phyloP scores from a whole-genome alignment of 1,284 basidiomycete species.

The Irpex lacteus region DNA sequence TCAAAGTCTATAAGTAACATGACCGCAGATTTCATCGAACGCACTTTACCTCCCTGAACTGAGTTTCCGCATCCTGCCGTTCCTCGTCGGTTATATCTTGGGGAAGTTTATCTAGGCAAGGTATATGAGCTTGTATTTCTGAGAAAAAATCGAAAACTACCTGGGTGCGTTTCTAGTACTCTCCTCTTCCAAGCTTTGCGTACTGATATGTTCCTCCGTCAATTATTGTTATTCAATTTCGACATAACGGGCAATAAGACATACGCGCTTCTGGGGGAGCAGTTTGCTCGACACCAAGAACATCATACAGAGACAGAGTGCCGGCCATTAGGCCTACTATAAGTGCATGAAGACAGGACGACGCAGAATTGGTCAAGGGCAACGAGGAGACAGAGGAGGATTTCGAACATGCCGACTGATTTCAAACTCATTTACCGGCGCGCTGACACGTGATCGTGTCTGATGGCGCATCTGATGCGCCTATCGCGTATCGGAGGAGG shows the following conservation, averaged over 20 bases:
- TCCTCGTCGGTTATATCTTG: slow-evolving; percentile 29
- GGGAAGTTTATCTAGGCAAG: slow-evolving; percentile 29
- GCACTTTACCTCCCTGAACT: slow-evolving; percentile 28
- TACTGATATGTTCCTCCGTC: slow-evolving; percentile 35
- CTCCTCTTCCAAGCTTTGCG: slow-evolving; percentile 62
- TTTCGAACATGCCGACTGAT: slow-evolving; percentile 5
- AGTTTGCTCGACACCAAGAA: slow-evolving; percentile 27
- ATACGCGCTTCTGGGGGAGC: slow-evolving; percentile 31
- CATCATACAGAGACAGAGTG: slow-evolving; percentile 28
- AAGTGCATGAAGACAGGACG: slow-evolving; percentile 19
- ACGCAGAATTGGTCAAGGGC: slow-evolving; percentile 10
- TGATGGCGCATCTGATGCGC: slow-evolving; percentile 1
- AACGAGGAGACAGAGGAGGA: slow-evolving; percentile 9
- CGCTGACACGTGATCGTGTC: slow-evolving; percentile 7
- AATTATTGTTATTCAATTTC: background rate
- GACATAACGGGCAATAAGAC: slow-evolving; percentile 8
- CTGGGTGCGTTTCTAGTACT: slow-evolving; percentile 59
- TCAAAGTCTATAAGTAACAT: slow-evolving; percentile 8
- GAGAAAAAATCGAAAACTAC: slow-evolving; percentile 29
- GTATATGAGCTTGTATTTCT: background rate
- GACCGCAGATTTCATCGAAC: background rate
- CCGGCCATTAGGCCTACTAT: slow-evolving; percentile 26
- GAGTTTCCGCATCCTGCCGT: slow-evolving; percentile 25
- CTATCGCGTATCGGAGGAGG: background rate
- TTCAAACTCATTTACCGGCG: background rate